Evolutionary conservation across 352 stramenopile genomes (phyloP).

Genomic region (Nothophytophthora sp.): DNA sequence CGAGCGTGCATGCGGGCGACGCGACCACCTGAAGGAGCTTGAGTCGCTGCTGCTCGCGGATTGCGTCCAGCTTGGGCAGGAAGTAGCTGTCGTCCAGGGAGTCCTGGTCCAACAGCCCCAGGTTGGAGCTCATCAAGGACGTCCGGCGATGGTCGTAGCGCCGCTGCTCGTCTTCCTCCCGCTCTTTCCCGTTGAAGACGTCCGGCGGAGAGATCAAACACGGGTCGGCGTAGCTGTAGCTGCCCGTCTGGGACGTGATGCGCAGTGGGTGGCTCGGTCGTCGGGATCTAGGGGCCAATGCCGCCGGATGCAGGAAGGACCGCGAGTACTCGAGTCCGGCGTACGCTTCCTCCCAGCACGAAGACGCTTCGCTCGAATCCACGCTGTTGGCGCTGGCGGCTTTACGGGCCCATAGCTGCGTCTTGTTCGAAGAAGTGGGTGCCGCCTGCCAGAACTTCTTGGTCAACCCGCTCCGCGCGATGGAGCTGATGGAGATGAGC

Average conservation of each 20-base stretch:
- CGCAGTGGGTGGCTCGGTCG: conserved; percentile 20
- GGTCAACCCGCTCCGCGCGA: conserved; percentile 28
- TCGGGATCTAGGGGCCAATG: conserved; percentile 13
- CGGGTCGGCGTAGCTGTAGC: conserved; percentile 35
- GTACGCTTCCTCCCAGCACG: conserved; percentile 3
- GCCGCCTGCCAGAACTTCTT: conserved; percentile 24
- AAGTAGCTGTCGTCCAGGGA: conserved; percentile 46
- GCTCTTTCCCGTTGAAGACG: conserved; percentile 25
- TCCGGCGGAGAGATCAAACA: conserved; percentile 13
- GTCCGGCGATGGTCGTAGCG: conserved; percentile 38
- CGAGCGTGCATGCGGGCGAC: conserved; percentile 57
- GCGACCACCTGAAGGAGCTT: conserved; percentile 52
- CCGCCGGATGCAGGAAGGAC: conserved; percentile 55
- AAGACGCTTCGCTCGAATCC: conserved; percentile 20
- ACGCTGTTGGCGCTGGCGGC: conserved; percentile 19
- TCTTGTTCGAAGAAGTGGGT: conserved; percentile 10
- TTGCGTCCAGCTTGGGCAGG: conserved; percentile 37
- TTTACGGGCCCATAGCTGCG: conserved; percentile 15
- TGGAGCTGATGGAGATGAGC: conserved; percentile 64
- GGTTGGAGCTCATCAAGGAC: conserved; percentile 54
- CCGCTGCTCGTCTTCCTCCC: conserved; percentile 25
- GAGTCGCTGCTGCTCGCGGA: conserved; percentile 41
- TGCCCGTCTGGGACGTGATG: conserved; percentile 45
- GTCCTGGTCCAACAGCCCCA: conserved; percentile 52
- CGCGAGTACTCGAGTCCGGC: conserved; percentile 14